These are phyloP conservation scores for Leccinum sublutescens DNA, from an alignment of 768 basidiomycete genomes.

Conservation along the genomic window DNA sequence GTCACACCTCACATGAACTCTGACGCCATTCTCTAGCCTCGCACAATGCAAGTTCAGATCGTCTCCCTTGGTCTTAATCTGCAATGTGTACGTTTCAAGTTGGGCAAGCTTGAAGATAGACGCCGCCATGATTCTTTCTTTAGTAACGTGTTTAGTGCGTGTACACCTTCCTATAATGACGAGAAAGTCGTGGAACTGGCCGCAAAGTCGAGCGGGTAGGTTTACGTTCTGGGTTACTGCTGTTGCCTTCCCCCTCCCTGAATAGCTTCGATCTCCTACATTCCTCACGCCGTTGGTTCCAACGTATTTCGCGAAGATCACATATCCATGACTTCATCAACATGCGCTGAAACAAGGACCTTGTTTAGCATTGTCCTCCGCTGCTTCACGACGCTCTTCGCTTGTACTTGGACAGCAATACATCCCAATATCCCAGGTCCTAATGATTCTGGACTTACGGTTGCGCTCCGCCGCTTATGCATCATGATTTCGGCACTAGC, in stretches of 20 bases:
- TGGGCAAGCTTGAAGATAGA: too few species aligned
- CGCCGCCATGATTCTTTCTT: too few species aligned
- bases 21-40: too few species aligned
- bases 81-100: too few species aligned
- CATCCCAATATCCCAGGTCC: neutral
- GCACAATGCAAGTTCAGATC: too few species aligned
- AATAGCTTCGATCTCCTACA: neutral
- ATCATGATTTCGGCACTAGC: neutral
- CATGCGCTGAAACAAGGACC: neutral
- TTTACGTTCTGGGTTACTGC: neutral
- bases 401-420: neutral
- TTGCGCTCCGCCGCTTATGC: neutral
- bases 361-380: too few species aligned
- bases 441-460: neutral
- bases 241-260: too few species aligned
- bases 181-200: neutral
- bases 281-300: neutral
- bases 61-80: too few species aligned
- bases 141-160: too few species aligned
- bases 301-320: neutral
- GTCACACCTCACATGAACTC: too few species aligned
- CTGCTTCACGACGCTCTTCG: neutral
- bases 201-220: neutral
- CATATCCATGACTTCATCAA: neutral
- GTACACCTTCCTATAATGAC: neutral